Conservation (phyloP, 2,329 filamentous ascomycete genomes). For the Metarhizium anisopliae region DNA sequence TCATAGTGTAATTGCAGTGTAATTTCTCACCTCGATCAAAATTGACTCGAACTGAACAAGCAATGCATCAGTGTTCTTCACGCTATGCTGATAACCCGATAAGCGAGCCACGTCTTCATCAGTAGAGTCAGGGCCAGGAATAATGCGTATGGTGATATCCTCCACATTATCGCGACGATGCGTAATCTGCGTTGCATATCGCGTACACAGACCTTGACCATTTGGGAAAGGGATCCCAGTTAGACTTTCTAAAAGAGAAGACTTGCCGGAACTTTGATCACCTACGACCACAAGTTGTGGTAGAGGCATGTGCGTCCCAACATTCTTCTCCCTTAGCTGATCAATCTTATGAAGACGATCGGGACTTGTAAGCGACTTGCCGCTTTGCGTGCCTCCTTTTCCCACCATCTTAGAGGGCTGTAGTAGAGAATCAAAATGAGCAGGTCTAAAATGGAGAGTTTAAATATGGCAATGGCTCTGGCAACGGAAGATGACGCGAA, state of each 20-base stretch:
- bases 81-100: not conserved
- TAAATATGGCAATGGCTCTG: no score
- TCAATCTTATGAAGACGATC: conserved; percentile 24
- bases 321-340: conserved; percentile 30
- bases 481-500: no score
- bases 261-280: conserved; percentile 80
- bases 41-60: conserved; percentile 21
- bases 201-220: conserved; percentile 34
- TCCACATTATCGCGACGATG: conserved; percentile 18
- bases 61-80: not conserved
- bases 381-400: not conserved
- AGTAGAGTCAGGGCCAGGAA: conserved; percentile 17
- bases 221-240: conserved; percentile 40
- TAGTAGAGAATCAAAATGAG: no score
- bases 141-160: conserved; percentile 30
- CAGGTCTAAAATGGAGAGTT: no score
- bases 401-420: not conserved
- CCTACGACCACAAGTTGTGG: conserved; percentile 72
- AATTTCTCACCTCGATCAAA: conserved; percentile 27
- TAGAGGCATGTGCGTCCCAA: conserved; percentile 25
- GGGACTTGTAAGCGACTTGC: not conserved
- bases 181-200: conserved; percentile 32
- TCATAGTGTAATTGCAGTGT: not conserved
- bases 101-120: conserved; percentile 5
- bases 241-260: conserved; percentile 66